Evolutionary conservation across 148 eudicot species (phyloP).

Genomic region (Chenopodium formosanum): DNA sequence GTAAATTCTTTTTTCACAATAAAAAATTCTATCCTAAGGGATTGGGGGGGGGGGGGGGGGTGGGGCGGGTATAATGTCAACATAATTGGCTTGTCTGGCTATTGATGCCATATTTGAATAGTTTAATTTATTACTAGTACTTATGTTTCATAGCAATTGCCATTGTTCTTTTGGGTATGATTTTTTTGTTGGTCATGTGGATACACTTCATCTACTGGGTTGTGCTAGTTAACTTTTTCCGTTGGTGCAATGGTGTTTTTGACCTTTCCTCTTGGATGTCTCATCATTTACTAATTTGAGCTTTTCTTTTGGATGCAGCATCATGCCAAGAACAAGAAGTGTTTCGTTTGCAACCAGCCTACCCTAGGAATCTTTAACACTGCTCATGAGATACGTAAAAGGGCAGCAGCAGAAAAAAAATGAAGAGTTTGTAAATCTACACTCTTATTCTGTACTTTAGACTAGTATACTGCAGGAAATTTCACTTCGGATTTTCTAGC

Average conservation of each 20-base stretch:
- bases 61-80: background rate
- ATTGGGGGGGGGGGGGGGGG: background rate
- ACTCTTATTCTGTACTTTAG: background rate
- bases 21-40: background rate
- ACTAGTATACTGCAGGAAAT: background rate
- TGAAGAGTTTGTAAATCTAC: constrained; percentile 18
- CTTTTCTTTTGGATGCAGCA: constrained; percentile 52
- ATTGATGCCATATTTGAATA: background rate
- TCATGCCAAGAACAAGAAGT: constrained; percentile 75
- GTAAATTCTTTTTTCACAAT: background rate
- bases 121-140: background rate
- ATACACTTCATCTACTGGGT: background rate
- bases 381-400: constrained; percentile 77
- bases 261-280: background rate
- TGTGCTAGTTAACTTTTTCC: background rate
- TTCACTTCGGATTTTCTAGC: background rate
- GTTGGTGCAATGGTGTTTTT: background rate
- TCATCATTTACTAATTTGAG: background rate
- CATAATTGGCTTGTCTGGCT: background rate
- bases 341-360: constrained; percentile 79
- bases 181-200: background rate
- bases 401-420: constrained; percentile 53
- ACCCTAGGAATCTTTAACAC: constrained; percentile 81
- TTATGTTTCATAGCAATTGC: background rate
- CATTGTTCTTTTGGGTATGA: background rate